Conservation (phyloP, 2,329 filamentous ascomycete genomes). For the Hypoxylon sp. region DNA sequence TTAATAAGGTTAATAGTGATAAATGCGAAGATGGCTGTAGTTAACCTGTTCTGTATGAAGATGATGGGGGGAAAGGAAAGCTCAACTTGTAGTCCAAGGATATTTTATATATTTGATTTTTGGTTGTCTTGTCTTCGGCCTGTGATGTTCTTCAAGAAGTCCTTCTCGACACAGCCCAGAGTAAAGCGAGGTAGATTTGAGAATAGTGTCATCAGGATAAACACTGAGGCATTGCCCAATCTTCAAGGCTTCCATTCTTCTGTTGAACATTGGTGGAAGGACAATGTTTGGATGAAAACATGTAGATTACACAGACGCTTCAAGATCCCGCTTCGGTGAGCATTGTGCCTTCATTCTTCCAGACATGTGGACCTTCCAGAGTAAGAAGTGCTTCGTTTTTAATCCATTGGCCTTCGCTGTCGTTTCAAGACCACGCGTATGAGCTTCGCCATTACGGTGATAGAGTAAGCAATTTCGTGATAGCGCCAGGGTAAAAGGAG, state of each 20-base stretch:
- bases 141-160: not conserved
- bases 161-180: not conserved
- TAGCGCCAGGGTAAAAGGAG: no score
- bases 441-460: slow-evolving; percentile 14
- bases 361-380: slow-evolving; percentile 1
- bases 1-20: no score
- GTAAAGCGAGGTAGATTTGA: not conserved
- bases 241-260: no score
- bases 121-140: not conserved
- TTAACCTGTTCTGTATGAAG: no score
- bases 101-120: slow-evolving; percentile 2
- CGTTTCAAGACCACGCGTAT: slow-evolving; percentile 1
- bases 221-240: slow-evolving; percentile 1
- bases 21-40: no score
- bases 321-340: slow-evolving; percentile 6
- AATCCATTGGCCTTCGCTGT: not conserved
- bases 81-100: no score
- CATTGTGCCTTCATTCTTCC: not conserved
- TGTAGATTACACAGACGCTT: not conserved
- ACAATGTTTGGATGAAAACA: no score
- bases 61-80: no score
- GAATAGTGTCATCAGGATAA: not conserved
- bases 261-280: no score
- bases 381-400: not conserved
- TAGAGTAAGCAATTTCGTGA: not conserved